Conservation (phyloP, 2,329 filamentous ascomycete genomes). For the Exophiala sp. region DNA sequence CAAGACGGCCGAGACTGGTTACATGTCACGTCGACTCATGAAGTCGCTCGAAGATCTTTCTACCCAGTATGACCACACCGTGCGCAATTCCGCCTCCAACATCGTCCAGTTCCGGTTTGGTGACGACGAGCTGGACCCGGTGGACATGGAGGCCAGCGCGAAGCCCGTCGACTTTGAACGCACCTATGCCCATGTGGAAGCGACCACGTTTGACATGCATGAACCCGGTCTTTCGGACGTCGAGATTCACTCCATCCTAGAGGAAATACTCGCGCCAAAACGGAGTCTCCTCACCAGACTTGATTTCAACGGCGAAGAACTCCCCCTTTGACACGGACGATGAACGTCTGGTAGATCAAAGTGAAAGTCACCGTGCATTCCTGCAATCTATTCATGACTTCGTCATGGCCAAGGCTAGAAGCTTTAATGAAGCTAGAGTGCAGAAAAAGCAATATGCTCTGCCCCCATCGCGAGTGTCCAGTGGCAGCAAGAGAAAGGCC, state of each 20-base stretch:
- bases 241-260: constrained; percentile 65
- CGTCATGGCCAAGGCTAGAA: constrained; percentile 57
- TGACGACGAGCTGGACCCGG: constrained; percentile 88
- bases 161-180: constrained; percentile 88
- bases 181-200: constrained; percentile 76
- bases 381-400: constrained; percentile 70
- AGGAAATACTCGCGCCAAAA: constrained; percentile 61
- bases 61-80: constrained; percentile 87
- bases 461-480: constrained; percentile 7
- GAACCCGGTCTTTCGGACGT: constrained; percentile 67
- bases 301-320: constrained; percentile 55
- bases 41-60: constrained; percentile 95
- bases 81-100: constrained; percentile 78
- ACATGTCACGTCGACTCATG: constrained; percentile 98
- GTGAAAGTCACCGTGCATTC: constrained; percentile 78
- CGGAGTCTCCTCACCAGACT: constrained; percentile 58
- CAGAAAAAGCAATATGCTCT: constrained; percentile 24
- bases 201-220: constrained; percentile 69
- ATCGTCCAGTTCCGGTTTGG: constrained; percentile 98
- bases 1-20: constrained; percentile 97
- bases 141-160: constrained; percentile 94
- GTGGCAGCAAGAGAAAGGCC: constrained; percentile 21
- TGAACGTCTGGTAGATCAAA: constrained; percentile 54
- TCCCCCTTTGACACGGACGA: constrained; percentile 54
- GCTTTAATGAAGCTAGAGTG: constrained; percentile 48